Evolutionary conservation across 2,329 filamentous ascomycete species (phyloP).

Genomic region (Fusarium transvaalense): DNA sequence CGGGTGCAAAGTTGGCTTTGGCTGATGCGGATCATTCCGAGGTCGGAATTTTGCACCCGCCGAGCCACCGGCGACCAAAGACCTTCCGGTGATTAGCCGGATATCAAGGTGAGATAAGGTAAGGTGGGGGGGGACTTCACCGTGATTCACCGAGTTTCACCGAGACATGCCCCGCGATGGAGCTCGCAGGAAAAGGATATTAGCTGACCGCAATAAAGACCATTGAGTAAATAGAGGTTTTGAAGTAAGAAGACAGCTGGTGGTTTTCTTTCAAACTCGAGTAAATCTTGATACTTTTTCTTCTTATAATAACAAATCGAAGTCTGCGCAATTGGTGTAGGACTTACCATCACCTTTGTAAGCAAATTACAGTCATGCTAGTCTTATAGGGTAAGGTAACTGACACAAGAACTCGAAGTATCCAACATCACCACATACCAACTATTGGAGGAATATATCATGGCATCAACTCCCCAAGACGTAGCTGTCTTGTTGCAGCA

Average conservation of each 20-base stretch:
- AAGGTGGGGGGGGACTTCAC: neutral
- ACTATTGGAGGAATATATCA: neutral
- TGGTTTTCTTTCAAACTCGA: neutral
- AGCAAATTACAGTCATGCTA: neutral
- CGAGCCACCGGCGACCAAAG: conserved; percentile 38
- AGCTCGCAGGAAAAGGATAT: neutral
- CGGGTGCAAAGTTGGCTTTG: conserved; percentile 30
- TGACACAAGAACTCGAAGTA: neutral
- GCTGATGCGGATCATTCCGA: conserved; percentile 47
- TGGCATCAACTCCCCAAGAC: conserved; percentile 54
- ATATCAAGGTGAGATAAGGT: neutral
- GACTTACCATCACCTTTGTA: neutral
- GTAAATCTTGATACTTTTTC: neutral
- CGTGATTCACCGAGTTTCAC: conserved; percentile 22
- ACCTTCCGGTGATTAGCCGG: conserved; percentile 47
- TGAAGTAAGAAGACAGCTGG: neutral
- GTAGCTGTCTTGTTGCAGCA: conserved; percentile 54
- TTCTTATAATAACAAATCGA: neutral
- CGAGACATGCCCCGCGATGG: conserved; percentile 17
- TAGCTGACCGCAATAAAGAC: conserved; percentile 4
- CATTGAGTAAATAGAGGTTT: neutral
- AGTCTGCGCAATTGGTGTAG: neutral
- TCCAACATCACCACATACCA: neutral
- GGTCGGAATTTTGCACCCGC: conserved; percentile 49
- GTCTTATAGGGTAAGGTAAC: neutral